Evolutionary conservation across 2,329 filamentous ascomycete genomes (phyloP), one percentile per base, ranked within the genome.

Genomic region (Thelonectria discophora): DNA sequence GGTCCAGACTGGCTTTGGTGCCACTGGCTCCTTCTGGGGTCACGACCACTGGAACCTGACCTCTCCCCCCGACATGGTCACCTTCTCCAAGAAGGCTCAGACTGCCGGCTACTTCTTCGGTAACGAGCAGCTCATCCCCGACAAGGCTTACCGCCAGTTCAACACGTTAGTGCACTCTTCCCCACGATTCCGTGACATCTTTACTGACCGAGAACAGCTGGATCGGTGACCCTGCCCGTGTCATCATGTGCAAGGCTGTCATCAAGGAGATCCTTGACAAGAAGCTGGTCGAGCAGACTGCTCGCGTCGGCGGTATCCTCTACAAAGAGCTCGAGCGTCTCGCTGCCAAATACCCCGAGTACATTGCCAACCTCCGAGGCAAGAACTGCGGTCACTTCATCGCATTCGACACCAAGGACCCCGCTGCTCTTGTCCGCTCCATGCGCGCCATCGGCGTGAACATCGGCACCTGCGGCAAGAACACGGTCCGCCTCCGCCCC

Each of bases 21-120:
- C 91, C n/a, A 94, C 91, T 0, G 91, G 91, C 61, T 92, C 91
- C 73, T 93, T 94, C 85, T 94, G 91, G 91, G 91, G 90, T 13
- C 91, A 94, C 76, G 90, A 93, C 69, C 91, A 94, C 84, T 94
- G 91, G 91, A 85, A 89, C 73, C 82, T 94, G 45, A 71, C 80
- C 42, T 80, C 86, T 11, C 89, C 91, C 20, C 91, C 91, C 2
- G 91, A 94, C 75, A 93, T 94, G 80, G 91, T 94, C n/a, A 94
- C 91, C 27, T 94, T 94, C 81, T 90, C 86, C 68, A 94, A 94
- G 84, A 94, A 94, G 80, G 91, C 91, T 2, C 91, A 94, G 79
- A 90, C 91, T 15, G 91, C 91, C 12, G 91, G 91, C 3, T 94
- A 93, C 82, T 94, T 91, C 81, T 94, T 87, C 74, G 89, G 89